These are phyloP conservation scores for Pinus tabuliformis DNA, from an alignment of 75 land plant genomes.

Conservation along the genomic window DNA sequence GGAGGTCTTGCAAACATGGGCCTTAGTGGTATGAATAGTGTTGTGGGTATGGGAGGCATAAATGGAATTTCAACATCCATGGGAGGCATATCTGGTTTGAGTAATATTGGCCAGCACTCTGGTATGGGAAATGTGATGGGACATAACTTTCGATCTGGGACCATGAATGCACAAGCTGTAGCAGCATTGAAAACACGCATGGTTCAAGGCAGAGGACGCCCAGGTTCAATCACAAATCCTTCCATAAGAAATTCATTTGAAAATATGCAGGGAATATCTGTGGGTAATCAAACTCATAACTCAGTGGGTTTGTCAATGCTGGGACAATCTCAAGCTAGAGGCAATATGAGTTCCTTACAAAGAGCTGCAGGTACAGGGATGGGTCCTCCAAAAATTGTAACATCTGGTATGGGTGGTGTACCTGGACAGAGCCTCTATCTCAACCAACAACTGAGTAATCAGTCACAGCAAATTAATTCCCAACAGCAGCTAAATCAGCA, in stretches of 20 bases:
- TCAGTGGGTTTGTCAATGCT: slow-evolving; percentile 60
- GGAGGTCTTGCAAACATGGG: slow-evolving; percentile 39
- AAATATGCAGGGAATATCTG: slow-evolving; percentile 38
- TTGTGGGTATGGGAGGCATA: slow-evolving; percentile 51
- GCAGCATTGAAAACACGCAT: slow-evolving; percentile 42
- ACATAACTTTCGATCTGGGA: slow-evolving; percentile 30
- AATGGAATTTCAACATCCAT: slow-evolving; percentile 41
- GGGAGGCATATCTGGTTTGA: slow-evolving; percentile 36
- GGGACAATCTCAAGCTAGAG: slow-evolving; percentile 47
- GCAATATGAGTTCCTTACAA: slow-evolving; percentile 49
- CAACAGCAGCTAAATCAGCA: slow-evolving; percentile 20
- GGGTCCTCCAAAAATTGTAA: slow-evolving; percentile 56
- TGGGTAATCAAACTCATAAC: slow-evolving; percentile 50
- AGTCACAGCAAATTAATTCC: slow-evolving; percentile 29
- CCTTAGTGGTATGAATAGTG: slow-evolving; percentile 50
- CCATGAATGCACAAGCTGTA: slow-evolving; percentile 19
- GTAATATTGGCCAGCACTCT: slow-evolving; percentile 12
- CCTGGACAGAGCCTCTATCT: slow-evolving; percentile 44
- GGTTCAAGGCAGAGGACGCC: slow-evolving; percentile 34
- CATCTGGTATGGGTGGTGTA: slow-evolving; percentile 15
- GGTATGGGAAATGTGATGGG: slow-evolving; percentile 40
- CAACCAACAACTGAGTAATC: slow-evolving; percentile 40
- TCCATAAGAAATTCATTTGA: slow-evolving; percentile 24
- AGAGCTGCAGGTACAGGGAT: slow-evolving; percentile 41
- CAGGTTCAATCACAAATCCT: slow-evolving; percentile 11